Evolutionary conservation across 345 rosid genomes (phyloP), one percentile per base, ranked within the genome.

Genomic region (Lepidium sativum): DNA sequence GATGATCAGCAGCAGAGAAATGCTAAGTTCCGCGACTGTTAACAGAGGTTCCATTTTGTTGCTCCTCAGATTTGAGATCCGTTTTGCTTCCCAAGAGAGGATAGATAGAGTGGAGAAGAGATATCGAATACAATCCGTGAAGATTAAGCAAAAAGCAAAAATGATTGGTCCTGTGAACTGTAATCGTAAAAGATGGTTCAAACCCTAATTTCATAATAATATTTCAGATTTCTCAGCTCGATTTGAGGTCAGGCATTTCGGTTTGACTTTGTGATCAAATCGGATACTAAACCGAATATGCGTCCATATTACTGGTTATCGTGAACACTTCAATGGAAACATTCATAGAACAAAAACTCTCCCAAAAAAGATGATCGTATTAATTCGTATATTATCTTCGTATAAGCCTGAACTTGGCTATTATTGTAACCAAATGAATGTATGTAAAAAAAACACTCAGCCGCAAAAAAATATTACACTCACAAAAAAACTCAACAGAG

Each of bases 41-140:
- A 78, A 61, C 27, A 88, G 37, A 43, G 74, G 55, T 16, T 53
- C 89, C 96, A 92, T 92, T 27, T 6, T 31, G 47, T 61, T 35
- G 31, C 43, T 37, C 23, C 32, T 9, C n/a, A 38, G 43, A 27
- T 56, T 62, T 43, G 6, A 55, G 77, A 73, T 73, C 77, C 53
- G 69, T 29, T 68, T 25, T 41, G 75, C 20, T 68, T 68, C 69
- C 35, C 38, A 37, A 33, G 54, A 56, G 10, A 27, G 44, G 31
- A 27, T 27, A 43, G 35, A 34, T 32, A 38, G 13, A 23, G 10
- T 15, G 57, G 32, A 60, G 61, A 52, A 9, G 18, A 45, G 54
- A 63, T 20, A 54, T 37, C 25, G 60, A 32, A 27, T 23, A 39
- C 40, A 54, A 65, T 54, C 60, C 71, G 54, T 64, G 70, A 72